Base-by-base conservation (phyloP, 208 protist species). In the Lotmaria passim region DNA sequence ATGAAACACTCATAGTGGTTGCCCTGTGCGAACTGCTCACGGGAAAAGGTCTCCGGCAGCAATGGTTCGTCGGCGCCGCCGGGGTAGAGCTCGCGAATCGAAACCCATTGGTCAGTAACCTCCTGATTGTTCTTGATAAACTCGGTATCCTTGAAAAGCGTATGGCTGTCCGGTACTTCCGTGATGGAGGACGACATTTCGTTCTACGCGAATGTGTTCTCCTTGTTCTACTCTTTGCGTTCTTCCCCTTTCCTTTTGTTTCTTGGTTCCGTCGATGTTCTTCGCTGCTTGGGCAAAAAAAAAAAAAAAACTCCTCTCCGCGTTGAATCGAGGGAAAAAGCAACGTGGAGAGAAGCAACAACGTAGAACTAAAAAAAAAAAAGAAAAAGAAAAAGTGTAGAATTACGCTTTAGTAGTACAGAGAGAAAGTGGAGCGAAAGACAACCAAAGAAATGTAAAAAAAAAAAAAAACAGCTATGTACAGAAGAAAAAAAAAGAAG, bases 1-100 rank as follows among this genome's bases (percentile, higher is more conserved):
- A 90, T 90, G 64, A 92, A 92, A 72, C 89, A 94, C 64, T 92
- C 86, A 57, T 83, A 94, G 85, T 94, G 89, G 53, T 87, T 85
- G 26, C 89, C 86, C 55, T 94, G 86, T 23, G 77, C 78, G 52
- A 94, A 92, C 67, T 92, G 86, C 28, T 89, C 86, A 38, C 83
- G 73, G 23, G 75, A 81, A 59, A 94, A 74, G 0, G 61, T 79
- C 21, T 83, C 48, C 6, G 86, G 86, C 23, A 94, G 81, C 34
- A 94, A 79, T 28, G 89, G 81, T 52, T 85, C 60, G 15, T 67
- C 56, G 1, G 46, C 46, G 2, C 89, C 89, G 2, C 55, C 53
- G 12, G 89, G 86, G 62, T 94, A 94, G 52, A 94, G 52, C 1
- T 94, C 86, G 12, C 62, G 69, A 46, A 92, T 91, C 3, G 80